phyloP scores from a whole-genome alignment of 257 asterid species.

The Jasminum sambac region DNA sequence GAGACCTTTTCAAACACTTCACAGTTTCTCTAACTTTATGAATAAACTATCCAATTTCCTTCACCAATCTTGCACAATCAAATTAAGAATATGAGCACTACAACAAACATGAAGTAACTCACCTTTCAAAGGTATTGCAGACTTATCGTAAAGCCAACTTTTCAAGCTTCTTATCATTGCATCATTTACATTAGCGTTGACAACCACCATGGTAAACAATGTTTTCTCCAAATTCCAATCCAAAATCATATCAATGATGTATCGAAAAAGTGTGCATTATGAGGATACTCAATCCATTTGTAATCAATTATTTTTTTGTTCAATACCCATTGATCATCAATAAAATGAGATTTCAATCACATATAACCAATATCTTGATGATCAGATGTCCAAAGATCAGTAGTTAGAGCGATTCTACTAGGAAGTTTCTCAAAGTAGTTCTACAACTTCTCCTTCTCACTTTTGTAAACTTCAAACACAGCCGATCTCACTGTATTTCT shows the following conservation, averaged over 20 bases:
- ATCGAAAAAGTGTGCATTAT: not conserved
- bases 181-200: not conserved
- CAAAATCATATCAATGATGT: too few species aligned
- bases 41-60: not conserved
- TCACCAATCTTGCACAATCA: conserved; percentile 12
- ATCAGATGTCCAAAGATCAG: too few species aligned
- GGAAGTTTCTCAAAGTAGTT: not conserved
- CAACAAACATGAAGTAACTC: too few species aligned
- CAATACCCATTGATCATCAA: not conserved
- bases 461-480: too few species aligned
- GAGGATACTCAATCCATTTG: not conserved
- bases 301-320: too few species aligned
- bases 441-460: not conserved
- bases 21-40: not conserved
- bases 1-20: not conserved
- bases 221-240: not conserved
- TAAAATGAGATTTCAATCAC: not conserved
- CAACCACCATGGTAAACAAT: not conserved
- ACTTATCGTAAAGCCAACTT: not conserved
- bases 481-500: not conserved
- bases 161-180: not conserved
- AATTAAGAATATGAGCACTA: conserved; percentile 22
- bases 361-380: too few species aligned
- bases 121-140: not conserved
- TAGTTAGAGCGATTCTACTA: conserved; percentile 8